Percentiles rank a stretch among this genome's conserved stretches.
phyloP scores from a whole-genome alignment of 768 basidiomycete species.

The Roridomyces roridus region DNA sequence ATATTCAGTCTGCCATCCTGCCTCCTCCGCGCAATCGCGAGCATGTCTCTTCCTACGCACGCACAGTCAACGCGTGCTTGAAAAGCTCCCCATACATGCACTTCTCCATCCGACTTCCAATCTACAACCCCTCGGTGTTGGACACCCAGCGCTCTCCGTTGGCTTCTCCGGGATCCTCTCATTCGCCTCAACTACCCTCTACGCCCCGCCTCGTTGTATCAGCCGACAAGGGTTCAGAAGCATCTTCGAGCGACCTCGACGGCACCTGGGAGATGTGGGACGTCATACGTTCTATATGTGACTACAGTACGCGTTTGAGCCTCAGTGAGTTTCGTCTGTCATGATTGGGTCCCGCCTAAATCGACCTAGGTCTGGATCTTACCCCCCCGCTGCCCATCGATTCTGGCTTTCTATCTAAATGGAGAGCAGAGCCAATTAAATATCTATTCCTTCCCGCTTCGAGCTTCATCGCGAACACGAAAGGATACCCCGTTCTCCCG shows the following conservation, averaged over 20 bases:
- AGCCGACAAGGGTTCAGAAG: slow-evolving; percentile 39
- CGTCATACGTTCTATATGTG: slow-evolving; percentile 87
- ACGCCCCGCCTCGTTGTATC: slow-evolving; percentile 47
- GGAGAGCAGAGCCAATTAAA: slow-evolving; percentile 93
- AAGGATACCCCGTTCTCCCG: slow-evolving; percentile 95
- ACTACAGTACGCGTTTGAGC: slow-evolving; percentile 76
- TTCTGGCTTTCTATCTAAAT: slow-evolving; percentile 78
- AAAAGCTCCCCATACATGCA: slow-evolving; percentile 73
- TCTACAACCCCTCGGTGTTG: slow-evolving; percentile 76
- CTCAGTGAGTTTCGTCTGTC: slow-evolving; percentile 56
- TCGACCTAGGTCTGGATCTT: slow-evolving; percentile 82
- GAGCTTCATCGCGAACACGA: slow-evolving; percentile 93
- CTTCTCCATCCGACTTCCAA: slow-evolving; percentile 83
- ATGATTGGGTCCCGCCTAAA: slow-evolving; percentile 8
- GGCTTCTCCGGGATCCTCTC: slow-evolving; percentile 7
- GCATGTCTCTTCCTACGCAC: slow-evolving; percentile 91
- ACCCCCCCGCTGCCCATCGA: slow-evolving; percentile 86
- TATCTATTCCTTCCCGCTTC: slow-evolving; percentile 89
- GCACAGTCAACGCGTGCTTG: slow-evolving; percentile 83
- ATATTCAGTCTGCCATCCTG: slow-evolving; percentile 82
- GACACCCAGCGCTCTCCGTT: slow-evolving; percentile 41
- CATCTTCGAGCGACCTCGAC: slow-evolving; percentile 65
- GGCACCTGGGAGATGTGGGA: slow-evolving; percentile 99
- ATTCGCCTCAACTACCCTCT: slow-evolving; percentile 25
- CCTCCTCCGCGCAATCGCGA: slow-evolving; percentile 87